A percentile compares a stretch with the other conserved stretches of the same genome.
These are phyloP conservation scores for Filosporella fistucella DNA, from an alignment of 495 filamentous ascomycete species.

Conservation along the genomic window DNA sequence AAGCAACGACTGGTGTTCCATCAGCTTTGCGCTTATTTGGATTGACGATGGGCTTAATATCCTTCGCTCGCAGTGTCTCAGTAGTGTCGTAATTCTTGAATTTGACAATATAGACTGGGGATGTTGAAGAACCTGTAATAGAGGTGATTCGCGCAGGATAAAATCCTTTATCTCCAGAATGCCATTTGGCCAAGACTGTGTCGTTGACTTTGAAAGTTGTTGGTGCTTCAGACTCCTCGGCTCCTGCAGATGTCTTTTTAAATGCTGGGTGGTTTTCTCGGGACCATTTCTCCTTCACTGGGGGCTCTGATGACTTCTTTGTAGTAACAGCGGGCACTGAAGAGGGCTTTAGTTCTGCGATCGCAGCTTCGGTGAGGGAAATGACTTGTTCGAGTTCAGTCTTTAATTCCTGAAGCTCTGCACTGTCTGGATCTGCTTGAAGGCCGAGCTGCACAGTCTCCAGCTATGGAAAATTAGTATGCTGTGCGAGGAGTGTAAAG, in stretches of 20 bases:
- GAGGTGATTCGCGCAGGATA: constrained; percentile 92
- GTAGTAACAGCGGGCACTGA: constrained; percentile 32
- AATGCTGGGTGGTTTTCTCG: constrained; percentile 68
- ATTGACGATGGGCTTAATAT: constrained; percentile 71
- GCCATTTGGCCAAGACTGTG: constrained; percentile 83
- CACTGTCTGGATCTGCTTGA: constrained; percentile 78
- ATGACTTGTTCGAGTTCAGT: constrained; percentile 83
- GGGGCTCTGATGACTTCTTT: constrained; percentile 40
- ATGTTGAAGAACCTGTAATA: constrained; percentile 82
- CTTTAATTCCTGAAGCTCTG: constrained; percentile 73
- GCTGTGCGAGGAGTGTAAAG: not conserved
- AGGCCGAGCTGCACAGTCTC: constrained; percentile 73
- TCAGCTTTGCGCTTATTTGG: constrained; percentile 89
- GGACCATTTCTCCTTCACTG: constrained; percentile 59
- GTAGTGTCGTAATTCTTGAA: constrained; percentile 88
- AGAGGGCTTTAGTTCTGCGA: constrained; percentile 72
- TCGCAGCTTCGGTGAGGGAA: constrained; percentile 67
- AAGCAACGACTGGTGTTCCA: constrained; percentile 54
- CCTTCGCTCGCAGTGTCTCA: constrained; percentile 78
- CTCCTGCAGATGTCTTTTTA: constrained; percentile 47
- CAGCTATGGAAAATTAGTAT: constrained; percentile 48
- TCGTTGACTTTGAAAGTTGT: constrained; percentile 81
- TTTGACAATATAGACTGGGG: constrained; percentile 87
- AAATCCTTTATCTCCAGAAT: constrained; percentile 82
- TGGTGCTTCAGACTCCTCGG: constrained; percentile 41